phyloP scores from a whole-genome alignment of 306 rosid species.

The Urtica urens region DNA sequence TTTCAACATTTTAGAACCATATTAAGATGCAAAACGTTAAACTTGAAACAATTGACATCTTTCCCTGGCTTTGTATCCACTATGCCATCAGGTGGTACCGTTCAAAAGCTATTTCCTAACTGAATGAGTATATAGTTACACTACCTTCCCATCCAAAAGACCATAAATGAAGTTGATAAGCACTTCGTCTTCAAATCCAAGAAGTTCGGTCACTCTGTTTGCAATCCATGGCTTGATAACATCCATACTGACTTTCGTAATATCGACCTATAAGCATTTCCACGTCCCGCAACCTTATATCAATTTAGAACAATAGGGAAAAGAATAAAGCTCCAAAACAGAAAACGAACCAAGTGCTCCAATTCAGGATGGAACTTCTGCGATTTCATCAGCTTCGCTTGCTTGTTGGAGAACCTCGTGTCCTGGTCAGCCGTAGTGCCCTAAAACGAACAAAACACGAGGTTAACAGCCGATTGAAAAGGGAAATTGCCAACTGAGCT shows the following conservation, averaged over 20 bases:
- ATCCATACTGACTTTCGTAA: constrained; percentile 82
- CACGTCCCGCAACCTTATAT: constrained; percentile 4
- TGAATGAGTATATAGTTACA: not conserved
- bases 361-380: constrained; percentile 94
- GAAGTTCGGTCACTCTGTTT: constrained; percentile 75
- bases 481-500: not conserved
- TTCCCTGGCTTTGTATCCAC: no score
- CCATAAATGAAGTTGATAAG: constrained; percentile 88
- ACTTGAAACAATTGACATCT: no score
- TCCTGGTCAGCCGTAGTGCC: constrained; percentile 98
- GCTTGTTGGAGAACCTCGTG: constrained; percentile 95
- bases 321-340: not conserved
- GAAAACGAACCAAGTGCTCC: constrained; percentile 71
- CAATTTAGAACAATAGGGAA: not conserved
- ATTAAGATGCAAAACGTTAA: no score
- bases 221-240: constrained; percentile 90
- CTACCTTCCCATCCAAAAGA: constrained; percentile 92
- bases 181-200: constrained; percentile 97
- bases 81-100: no score
- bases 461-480: not conserved
- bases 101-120: no score
- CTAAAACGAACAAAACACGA: constrained; percentile 22
- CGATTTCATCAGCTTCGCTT: constrained; percentile 84
- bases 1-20: no score
- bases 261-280: constrained; percentile 60